A percentile compares a stretch with the other conserved stretches of the same genome.
These are phyloP conservation scores for Dillenia turbinata DNA, from an alignment of 164 flowering plant species.

Conservation along the genomic window DNA sequence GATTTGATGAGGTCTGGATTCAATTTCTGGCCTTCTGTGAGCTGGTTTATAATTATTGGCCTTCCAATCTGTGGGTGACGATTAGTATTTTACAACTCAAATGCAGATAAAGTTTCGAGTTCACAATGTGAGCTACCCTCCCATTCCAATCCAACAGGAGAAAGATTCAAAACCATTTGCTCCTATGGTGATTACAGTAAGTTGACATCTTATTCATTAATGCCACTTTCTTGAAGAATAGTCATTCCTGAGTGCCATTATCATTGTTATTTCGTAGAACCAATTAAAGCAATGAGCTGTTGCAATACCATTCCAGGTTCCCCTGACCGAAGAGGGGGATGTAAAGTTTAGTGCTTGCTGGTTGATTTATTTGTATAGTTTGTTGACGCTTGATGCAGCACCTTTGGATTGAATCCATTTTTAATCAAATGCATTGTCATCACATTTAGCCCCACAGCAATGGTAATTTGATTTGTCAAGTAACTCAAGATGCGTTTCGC, in stretches of 20 bases:
- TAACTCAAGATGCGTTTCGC: too few relatives aligned
- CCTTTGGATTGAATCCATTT: too few relatives aligned
- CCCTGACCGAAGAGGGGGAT: too few relatives aligned
- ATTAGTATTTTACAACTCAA: slow-evolving; percentile 8
- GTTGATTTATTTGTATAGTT: too few relatives aligned
- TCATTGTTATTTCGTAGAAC: background rate
- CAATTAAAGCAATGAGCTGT: too few relatives aligned
- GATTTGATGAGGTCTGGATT: slow-evolving; percentile 54
- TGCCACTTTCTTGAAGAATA: background rate
- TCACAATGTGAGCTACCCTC: slow-evolving; percentile 49
- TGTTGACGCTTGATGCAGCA: too few relatives aligned
- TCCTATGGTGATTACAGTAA: slow-evolving; percentile 84
- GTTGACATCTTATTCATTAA: slow-evolving; percentile 16
- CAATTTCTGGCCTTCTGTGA: background rate
- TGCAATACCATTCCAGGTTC: too few relatives aligned
- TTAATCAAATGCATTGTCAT: too few relatives aligned
- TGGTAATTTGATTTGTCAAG: too few relatives aligned
- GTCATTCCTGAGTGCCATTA: too few relatives aligned
- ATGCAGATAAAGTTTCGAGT: slow-evolving; percentile 78
- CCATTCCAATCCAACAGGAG: slow-evolving; percentile 64
- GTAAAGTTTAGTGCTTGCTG: too few relatives aligned
- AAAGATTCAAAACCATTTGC: slow-evolving; percentile 75
- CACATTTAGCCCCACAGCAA: too few relatives aligned
- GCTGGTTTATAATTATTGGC: background rate
- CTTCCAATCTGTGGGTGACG: background rate